phyloP scores from a whole-genome alignment of 345 rosid genomes.

The Schrenkiella parvula region DNA sequence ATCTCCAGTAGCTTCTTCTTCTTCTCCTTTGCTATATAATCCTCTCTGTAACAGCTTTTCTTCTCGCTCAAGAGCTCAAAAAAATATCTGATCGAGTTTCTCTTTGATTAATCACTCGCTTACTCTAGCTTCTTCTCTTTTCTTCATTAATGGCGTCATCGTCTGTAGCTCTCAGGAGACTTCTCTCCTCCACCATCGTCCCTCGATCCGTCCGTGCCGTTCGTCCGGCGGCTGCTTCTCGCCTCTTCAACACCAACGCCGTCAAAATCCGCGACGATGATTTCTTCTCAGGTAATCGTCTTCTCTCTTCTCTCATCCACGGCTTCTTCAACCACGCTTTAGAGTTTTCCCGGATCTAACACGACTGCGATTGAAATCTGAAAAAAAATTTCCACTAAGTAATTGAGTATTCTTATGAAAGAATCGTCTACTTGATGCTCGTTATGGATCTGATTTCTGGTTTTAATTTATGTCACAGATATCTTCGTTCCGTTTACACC shows the following conservation, averaged over 20 bases:
- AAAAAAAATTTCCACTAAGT: too few relatives aligned
- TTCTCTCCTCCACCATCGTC: slow-evolving; percentile 29
- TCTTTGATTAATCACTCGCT: not conserved
- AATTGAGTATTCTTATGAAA: not conserved
- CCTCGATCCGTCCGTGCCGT: slow-evolving; percentile 1
- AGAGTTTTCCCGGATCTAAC: too few relatives aligned
- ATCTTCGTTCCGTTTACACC: slow-evolving; percentile 29
- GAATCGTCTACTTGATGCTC: not conserved
- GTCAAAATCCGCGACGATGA: slow-evolving; percentile 6
- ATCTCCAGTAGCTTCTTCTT: not conserved
- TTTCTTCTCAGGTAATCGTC: slow-evolving; percentile 4
- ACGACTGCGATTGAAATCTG: too few relatives aligned
- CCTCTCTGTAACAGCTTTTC: not conserved
- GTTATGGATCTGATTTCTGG: not conserved
- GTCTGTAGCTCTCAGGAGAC: slow-evolving; percentile 34
- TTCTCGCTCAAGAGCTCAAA: not conserved
- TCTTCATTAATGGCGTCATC: slow-evolving; percentile 41
- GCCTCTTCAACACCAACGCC: slow-evolving; percentile 39
- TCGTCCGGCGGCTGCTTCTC: slow-evolving; percentile 24
- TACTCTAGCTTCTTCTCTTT: not conserved
- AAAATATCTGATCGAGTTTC: not conserved
- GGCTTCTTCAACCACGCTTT: too few relatives aligned
- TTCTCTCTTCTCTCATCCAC: not conserved
- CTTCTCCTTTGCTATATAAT: not conserved
- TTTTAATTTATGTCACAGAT: not conserved